These are phyloP conservation scores for Pseudozyma pruni DNA, from an alignment of 1,284 basidiomycete species.

Conservation along the genomic window DNA sequence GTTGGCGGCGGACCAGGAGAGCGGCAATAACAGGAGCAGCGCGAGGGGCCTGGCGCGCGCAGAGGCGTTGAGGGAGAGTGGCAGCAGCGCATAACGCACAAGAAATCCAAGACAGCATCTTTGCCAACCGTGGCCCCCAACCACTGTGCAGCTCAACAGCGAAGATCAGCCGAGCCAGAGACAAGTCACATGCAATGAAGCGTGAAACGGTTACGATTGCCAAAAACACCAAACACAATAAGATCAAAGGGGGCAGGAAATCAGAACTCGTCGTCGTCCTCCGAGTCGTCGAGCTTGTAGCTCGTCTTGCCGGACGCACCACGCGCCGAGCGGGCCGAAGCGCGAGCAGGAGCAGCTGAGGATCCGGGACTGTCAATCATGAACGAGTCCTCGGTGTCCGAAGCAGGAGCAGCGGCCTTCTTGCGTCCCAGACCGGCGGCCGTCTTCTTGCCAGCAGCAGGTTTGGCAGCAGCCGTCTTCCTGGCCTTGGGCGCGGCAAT, in stretches of 20 bases:
- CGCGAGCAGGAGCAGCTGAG: constrained; percentile 14
- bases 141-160: too few species aligned
- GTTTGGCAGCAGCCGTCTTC: constrained; percentile 24
- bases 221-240: neutral
- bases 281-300: constrained; percentile 40
- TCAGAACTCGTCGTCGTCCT: constrained; percentile 24
- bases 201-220: too few species aligned
- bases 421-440: constrained; percentile 21
- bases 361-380: constrained; percentile 31
- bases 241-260: neutral
- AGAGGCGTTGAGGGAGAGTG: constrained; percentile 13
- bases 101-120: too few species aligned
- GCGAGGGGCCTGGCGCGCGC: constrained; percentile 6
- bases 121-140: too few species aligned
- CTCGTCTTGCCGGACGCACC: constrained; percentile 30
- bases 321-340: constrained; percentile 26
- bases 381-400: constrained; percentile 44
- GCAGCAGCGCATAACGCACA: too few species aligned
- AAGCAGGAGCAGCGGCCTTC: constrained; percentile 23
- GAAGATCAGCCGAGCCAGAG: too few species aligned
- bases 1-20: constrained; percentile 45
- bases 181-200: too few species aligned
- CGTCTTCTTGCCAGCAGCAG: constrained; percentile 32
- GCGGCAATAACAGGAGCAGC: constrained; percentile 26
- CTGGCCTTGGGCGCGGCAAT: constrained; percentile 32